Evolutionary conservation across 768 basidiomycete genomes (phyloP), one percentile per base, ranked within the genome.

Genomic region (Mrakia frigida): DNA sequence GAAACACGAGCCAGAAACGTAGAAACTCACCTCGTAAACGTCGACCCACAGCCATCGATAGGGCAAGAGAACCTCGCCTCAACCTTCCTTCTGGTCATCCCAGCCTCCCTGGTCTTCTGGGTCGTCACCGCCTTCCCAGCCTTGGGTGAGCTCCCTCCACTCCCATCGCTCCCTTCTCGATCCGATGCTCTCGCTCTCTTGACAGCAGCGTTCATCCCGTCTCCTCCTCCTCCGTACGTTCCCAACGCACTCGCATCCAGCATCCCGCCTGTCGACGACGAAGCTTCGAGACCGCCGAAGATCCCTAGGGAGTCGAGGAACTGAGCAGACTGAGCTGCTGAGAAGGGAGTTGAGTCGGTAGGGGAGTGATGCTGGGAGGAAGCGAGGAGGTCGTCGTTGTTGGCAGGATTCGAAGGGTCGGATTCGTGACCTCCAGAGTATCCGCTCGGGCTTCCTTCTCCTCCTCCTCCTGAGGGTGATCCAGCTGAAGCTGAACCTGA

Each of bases 71-170:
- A 74, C 73, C 59, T 63, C 41, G 73, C 73, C n/a, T 74, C 73
- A n/a, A 74, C 73, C 31, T 74, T 74, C 43, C 73, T 43, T n/a
- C 73, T 65, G 35, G 59, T 74, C 46, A 74, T 67, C 25, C 73
- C 73, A 9, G 73, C 73, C 41, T 74, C 73, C 25, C 73, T 63
- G 43, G 73, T 74, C 46, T 67, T 74, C 39, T 59, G 59, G 16
- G 60, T 74, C 16, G 73, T 61, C 4, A 63, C 73, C n/a, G 73
- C 18, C 60, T 65, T 65, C n/a, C 39, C 39, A 25, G 41, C 39
- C 61, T 74, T 61, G 33, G 72, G 14, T 18, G 33, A 41, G 25
- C 59, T 73, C 16, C 11, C 69, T 3, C 14, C 28, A 37, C 16
- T 50, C 16, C 23, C 69, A 33, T 21, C 53, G 23, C 35, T 23